Percentiles rank a stretch among this genome's conserved stretches.
phyloP scores from a whole-genome alignment of 805 yeast species.

The Nakazawaea peltata region DNA sequence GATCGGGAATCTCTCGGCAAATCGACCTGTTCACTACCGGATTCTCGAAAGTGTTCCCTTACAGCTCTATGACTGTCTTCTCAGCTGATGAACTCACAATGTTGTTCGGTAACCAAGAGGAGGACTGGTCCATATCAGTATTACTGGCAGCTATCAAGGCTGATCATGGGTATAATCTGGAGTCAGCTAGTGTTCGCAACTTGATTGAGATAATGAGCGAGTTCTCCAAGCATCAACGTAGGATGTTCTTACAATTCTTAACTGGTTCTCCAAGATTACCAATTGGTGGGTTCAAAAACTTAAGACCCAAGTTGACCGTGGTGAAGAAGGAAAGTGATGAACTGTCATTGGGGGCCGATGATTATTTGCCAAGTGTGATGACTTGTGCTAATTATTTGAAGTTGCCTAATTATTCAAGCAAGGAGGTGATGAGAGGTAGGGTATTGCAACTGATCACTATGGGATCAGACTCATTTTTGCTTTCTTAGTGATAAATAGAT shows the following conservation, averaged over 20 bases:
- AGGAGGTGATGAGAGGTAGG: conserved; percentile 48
- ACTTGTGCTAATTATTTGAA: conserved; percentile 94
- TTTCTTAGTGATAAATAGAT: too few species aligned
- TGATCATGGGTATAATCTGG: conserved; percentile 82
- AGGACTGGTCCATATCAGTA: conserved; percentile 77
- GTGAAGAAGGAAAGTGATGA: conserved; percentile 79
- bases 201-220: conserved; percentile 54
- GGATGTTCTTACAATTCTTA: conserved; percentile 75
- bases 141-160: conserved; percentile 60
- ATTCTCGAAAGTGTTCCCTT: conserved; percentile 77
- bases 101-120: conserved; percentile 70
- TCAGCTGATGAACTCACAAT: conserved; percentile 65
- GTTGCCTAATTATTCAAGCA: conserved; percentile 71
- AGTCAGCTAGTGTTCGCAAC: conserved; percentile 52
- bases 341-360: conserved; percentile 58
- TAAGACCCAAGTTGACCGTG: conserved; percentile 79
- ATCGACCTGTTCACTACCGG: conserved; percentile 68
- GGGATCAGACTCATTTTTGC: conserved; percentile 81
- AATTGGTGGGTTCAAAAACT: conserved; percentile 82
- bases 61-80: conserved; percentile 60
- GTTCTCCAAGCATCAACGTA: conserved; percentile 46
- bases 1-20: conserved; percentile 58
- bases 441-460: conserved; percentile 70
- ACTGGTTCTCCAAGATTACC: conserved; percentile 94
- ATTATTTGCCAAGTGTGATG: conserved; percentile 93